These are phyloP conservation scores for Exophiala xenobiotica DNA, from an alignment of 2,329 filamentous ascomycete genomes.

Conservation along the genomic window DNA sequence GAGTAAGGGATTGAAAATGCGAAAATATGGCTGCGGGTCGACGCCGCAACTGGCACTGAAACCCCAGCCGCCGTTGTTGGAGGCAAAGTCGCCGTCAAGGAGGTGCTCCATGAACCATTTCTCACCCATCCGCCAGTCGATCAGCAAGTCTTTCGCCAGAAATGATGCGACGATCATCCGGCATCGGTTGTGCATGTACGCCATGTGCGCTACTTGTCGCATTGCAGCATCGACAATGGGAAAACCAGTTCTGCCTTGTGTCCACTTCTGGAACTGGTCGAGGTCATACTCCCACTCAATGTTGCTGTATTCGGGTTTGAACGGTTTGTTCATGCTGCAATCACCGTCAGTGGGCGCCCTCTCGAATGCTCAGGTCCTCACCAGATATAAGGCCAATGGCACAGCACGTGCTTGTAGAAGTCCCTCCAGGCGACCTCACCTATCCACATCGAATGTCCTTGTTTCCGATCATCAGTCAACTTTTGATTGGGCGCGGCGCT, in stretches of 20 bases:
- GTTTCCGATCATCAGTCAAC: slow-evolving; percentile 27
- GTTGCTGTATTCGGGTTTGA: slow-evolving; percentile 81
- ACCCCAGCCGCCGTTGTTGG: slow-evolving; percentile 72
- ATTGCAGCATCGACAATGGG: slow-evolving; percentile 86
- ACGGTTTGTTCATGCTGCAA: slow-evolving; percentile 67
- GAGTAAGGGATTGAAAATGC: slow-evolving; percentile 81
- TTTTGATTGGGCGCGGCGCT: slow-evolving; percentile 61
- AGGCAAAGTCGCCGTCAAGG: slow-evolving; percentile 76
- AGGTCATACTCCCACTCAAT: slow-evolving; percentile 77
- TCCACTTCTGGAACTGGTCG: slow-evolving; percentile 71
- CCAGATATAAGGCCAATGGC: slow-evolving; percentile 73
- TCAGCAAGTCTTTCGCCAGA: slow-evolving; percentile 72
- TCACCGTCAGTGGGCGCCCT: not conserved
- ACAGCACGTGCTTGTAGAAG: slow-evolving; percentile 83
- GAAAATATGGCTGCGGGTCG: slow-evolving; percentile 85
- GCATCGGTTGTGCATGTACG: slow-evolving; percentile 82
- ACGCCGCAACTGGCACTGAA: slow-evolving; percentile 68
- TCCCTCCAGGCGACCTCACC: slow-evolving; percentile 83
- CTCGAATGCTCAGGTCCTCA: slow-evolving; percentile 23
- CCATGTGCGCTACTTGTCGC: slow-evolving; percentile 68
- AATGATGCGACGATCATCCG: slow-evolving; percentile 84
- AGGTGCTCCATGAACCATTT: slow-evolving; percentile 78
- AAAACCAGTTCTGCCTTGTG: slow-evolving; percentile 70
- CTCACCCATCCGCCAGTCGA: slow-evolving; percentile 84
- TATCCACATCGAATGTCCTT: slow-evolving; percentile 67